Evolutionary conservation across 2,329 filamentous ascomycete species (phyloP).

Genomic region (Penicillium sp.): DNA sequence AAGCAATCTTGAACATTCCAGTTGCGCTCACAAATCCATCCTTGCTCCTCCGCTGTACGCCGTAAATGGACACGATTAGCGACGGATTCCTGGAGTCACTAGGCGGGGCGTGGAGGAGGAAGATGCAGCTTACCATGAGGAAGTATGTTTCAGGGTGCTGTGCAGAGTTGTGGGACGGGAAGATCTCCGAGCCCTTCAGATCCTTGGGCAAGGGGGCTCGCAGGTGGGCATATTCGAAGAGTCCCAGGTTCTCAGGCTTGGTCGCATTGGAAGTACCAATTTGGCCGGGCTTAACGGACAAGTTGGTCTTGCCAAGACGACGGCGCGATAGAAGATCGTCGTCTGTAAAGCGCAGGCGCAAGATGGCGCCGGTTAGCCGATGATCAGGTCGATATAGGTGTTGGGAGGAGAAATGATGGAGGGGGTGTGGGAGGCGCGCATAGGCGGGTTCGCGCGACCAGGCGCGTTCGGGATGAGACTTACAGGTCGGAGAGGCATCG

Average conservation of each 20-base stretch:
- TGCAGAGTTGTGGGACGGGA: slow-evolving; percentile 69
- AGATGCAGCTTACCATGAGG: slow-evolving; percentile 68
- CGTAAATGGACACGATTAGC: background rate
- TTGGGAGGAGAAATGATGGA: background rate
- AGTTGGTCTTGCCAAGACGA: slow-evolving; percentile 88
- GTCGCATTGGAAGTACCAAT: slow-evolving; percentile 72
- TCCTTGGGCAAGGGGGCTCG: slow-evolving; percentile 91
- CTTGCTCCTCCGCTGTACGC: slow-evolving; percentile 62
- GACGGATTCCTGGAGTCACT: slow-evolving; percentile 1
- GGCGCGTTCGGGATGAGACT: slow-evolving; percentile 30
- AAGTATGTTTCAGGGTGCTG: slow-evolving; percentile 87
- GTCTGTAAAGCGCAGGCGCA: slow-evolving; percentile 52
- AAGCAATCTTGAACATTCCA: slow-evolving; percentile 72
- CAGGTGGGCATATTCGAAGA: slow-evolving; percentile 95
- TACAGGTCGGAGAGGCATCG: slow-evolving; percentile 51
- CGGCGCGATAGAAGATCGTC: slow-evolving; percentile 78
- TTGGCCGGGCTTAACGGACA: slow-evolving; percentile 79
- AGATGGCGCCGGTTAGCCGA: slow-evolving; percentile 19
- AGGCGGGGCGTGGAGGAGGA: background rate
- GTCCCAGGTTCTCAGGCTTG: slow-evolving; percentile 73
- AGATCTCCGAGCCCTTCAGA: slow-evolving; percentile 85
- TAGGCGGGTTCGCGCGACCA: slow-evolving; percentile 23
- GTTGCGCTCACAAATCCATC: slow-evolving; percentile 70
- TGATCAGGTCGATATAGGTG: background rate
- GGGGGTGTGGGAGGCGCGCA: slow-evolving; percentile 16